Evolutionary conservation across 768 basidiomycete genomes (phyloP).

Genomic region (Terana coerulea): DNA sequence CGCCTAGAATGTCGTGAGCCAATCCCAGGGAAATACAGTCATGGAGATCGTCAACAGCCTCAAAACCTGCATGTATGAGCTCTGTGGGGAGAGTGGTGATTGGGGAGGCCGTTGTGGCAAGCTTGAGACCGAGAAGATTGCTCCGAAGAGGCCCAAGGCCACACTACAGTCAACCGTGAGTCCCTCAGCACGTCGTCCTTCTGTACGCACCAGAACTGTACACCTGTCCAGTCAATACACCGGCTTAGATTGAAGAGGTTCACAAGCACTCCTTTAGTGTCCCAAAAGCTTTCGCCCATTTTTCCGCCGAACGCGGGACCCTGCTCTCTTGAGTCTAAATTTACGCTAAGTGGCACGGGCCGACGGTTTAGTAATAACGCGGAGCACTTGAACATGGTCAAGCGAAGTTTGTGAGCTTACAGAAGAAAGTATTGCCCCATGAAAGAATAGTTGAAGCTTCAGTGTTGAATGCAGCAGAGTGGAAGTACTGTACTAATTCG

Average conservation of each 20-base stretch:
- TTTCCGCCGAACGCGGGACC: neutral
- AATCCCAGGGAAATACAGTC: neutral
- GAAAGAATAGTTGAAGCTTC: too few species aligned
- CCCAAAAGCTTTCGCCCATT: neutral
- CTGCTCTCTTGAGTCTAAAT: neutral
- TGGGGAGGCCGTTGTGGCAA: too few species aligned
- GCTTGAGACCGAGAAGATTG: neutral
- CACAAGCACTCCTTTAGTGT: neutral
- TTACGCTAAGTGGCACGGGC: neutral
- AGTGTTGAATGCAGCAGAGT: too few species aligned
- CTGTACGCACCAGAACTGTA: neutral
- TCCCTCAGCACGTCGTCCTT: neutral
- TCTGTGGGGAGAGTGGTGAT: slow-evolving; percentile 1
- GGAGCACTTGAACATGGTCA: too few species aligned
- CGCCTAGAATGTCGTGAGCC: neutral
- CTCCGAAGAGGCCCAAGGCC: neutral
- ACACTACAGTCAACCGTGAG: neutral
- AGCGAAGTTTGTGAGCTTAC: too few species aligned
- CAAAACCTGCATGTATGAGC: neutral
- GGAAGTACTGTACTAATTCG: too few species aligned
- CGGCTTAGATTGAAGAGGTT: neutral
- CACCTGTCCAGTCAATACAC: neutral
- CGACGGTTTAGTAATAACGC: too few species aligned
- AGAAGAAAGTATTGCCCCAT: too few species aligned
- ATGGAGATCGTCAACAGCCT: neutral